Base-by-base conservation (phyloP, 129 eudicot species). In the Helianthus tuberosus region DNA sequence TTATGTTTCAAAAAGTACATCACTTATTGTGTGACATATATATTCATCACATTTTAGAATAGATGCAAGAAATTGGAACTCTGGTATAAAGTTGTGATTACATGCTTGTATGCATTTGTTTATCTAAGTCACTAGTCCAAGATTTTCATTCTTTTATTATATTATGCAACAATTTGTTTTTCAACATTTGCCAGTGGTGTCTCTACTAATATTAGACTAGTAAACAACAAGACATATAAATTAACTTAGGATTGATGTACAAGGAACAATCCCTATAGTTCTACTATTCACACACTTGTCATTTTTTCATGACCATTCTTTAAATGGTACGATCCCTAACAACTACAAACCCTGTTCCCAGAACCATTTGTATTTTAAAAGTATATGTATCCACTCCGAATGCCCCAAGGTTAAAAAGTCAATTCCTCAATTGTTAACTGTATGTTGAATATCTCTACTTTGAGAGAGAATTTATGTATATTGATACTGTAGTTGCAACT, bases 41-140 rank as follows among this genome's bases (percentile, higher is more conserved):
- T 12, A 72, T 3, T 72, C 43, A 58, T 58, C 68, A 44, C 77
- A 20, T 72, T 25, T 59, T 9, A 72, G 16, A 23, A 58, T 44
- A 59, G 29, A 44, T 12, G 35, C 38, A 69, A 35, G 43, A 69
- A 38, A 64, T 12, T 1, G 52, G 25, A 64, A 13, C 5, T 62
- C 47, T 12, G 13, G 13, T 32, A 17, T 62, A 35, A 64, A 36
- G 51, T 64, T 29, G 16, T 59, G 65, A 25, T 29, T 39, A 27
- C 16, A 12, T 25, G 39, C 43, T 59, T 59, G 65, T 5, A 59
- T 59, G 65, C 32, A 27, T 59, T 59, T 59, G 32, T 59, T 59
- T 12, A 59, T 25, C 38, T 25, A 25, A 25, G 64, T 25, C 6
- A 20, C n/a, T 58, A 25, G 64, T 58, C 64, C n/a, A 23, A 4